These are phyloP conservation scores for Aquilaria malaccensis DNA, from an alignment of 345 rosid genomes.

Conservation along the genomic window DNA sequence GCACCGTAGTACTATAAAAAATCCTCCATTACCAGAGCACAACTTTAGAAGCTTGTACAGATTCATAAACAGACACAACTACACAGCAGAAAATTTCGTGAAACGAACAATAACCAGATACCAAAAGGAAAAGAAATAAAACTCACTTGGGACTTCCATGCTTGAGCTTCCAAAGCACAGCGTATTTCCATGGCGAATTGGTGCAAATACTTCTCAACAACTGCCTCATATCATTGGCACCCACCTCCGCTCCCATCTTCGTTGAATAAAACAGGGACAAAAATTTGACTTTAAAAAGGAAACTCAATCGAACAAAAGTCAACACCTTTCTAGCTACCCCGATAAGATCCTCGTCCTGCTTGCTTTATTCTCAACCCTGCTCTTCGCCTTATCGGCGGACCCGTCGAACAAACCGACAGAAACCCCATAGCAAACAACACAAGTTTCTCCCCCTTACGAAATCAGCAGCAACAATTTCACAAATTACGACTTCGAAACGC, in stretches of 20 bases:
- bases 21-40: no score
- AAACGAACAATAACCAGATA: not conserved
- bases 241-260: slow-evolving; percentile 30
- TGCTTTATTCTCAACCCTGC: slow-evolving; percentile 45
- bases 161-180: slow-evolving; percentile 51
- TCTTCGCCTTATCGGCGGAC: slow-evolving; percentile 44
- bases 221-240: slow-evolving; percentile 35
- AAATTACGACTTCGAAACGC: no score
- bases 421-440: slow-evolving; percentile 25
- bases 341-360: slow-evolving; percentile 58
- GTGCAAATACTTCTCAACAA: slow-evolving; percentile 39
- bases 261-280: slow-evolving; percentile 8
- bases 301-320: slow-evolving; percentile 9
- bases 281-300: slow-evolving; percentile 14
- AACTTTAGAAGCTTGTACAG: no score
- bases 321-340: slow-evolving; percentile 37
- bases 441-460: not conserved
- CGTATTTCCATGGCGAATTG: slow-evolving; percentile 47
- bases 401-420: slow-evolving; percentile 27
- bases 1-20: no score
- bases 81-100: not conserved
- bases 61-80: no score
- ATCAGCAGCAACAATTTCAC: not conserved
- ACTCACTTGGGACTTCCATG: slow-evolving; percentile 43
- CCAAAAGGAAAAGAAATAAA: not conserved